Percentiles rank a stretch among this genome's conserved stretches.
Evolutionary conservation across 257 asterid species (phyloP).

Genomic region (Forsythia suspensa): DNA sequence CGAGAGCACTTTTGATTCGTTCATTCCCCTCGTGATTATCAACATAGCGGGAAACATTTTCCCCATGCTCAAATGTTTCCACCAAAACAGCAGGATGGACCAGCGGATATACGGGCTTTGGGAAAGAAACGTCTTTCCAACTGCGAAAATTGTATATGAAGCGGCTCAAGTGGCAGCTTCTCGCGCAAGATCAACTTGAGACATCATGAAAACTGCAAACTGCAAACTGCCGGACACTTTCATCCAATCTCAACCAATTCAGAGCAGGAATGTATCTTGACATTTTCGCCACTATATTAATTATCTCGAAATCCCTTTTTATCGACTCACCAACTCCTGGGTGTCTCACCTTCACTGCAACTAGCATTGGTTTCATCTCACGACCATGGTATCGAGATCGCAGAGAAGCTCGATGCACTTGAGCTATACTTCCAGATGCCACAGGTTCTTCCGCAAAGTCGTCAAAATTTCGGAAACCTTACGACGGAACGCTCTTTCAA

Average conservation of each 20-base stretch:
- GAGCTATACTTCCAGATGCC: conserved; percentile 93
- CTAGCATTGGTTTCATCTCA: conserved; percentile 58
- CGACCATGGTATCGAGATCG: conserved; percentile 59
- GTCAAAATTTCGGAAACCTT: conserved; percentile 63
- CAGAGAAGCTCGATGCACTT: conserved; percentile 78
- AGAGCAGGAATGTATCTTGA: conserved; percentile 68
- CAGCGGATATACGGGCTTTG: conserved; percentile 82
- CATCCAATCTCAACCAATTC: conserved; percentile 87
- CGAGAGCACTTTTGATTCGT: conserved; percentile 70
- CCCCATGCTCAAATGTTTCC: conserved; percentile 88
- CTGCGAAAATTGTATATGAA: conserved; percentile 81
- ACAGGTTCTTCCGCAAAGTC: conserved; percentile 83
- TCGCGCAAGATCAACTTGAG: conserved; percentile 88
- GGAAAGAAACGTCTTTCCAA: conserved; percentile 86
- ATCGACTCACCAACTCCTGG: conserved; percentile 94
- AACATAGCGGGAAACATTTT: conserved; percentile 71
- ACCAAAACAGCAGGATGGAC: conserved; percentile 93
- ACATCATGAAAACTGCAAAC: conserved; percentile 75
- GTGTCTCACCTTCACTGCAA: conserved; percentile 90
- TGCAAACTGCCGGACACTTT: conserved; percentile 72
- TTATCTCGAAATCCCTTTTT: conserved; percentile 78
- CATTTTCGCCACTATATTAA: conserved; percentile 60
- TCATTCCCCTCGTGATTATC: conserved; percentile 66
- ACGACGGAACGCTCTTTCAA: conserved; percentile 81
- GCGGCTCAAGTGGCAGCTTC: conserved; percentile 94